Conservation (phyloP, 1,284 basidiomycete genomes). For the Microbotryum violaceum region DNA sequence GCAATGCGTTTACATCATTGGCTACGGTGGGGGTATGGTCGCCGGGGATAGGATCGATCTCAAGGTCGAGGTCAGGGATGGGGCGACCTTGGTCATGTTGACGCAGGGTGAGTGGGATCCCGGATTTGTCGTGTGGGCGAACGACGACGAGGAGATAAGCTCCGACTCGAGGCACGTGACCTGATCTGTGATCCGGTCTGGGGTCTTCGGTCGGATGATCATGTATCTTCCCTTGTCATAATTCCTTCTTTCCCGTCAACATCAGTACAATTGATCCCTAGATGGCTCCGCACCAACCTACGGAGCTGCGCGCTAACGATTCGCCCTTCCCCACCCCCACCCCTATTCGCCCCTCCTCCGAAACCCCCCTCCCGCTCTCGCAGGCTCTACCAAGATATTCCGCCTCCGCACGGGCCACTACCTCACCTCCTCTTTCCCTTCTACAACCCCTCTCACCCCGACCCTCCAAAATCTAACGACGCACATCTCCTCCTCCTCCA, state of each 20-base stretch:
- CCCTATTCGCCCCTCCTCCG: too few species aligned
- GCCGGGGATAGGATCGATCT: constrained; percentile 72
- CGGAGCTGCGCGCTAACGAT: too few species aligned
- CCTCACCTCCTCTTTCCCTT: constrained; percentile 36
- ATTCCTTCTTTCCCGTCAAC: too few species aligned
- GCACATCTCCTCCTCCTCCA: constrained; percentile 48
- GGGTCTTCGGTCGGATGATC: not conserved
- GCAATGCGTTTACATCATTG: constrained; percentile 69
- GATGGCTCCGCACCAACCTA: too few species aligned
- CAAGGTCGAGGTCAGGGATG: constrained; percentile 53
- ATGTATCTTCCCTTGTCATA: not conserved
- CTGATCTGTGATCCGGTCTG: not conserved
- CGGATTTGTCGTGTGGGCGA: not conserved
- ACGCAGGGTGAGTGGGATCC: constrained; percentile 58
- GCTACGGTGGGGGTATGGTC: constrained; percentile 89
- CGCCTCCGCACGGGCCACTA: constrained; percentile 53
- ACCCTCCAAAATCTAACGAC: constrained; percentile 55
- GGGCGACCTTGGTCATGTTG: constrained; percentile 57
- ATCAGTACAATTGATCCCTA: too few species aligned
- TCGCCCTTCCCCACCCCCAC: too few species aligned
- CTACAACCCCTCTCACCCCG: constrained; percentile 34
- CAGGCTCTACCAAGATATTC: constrained; percentile 87
- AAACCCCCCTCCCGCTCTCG: not conserved
- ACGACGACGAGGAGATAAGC: not conserved
- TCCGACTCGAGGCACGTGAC: not conserved